A percentile compares a stretch with the other conserved stretches of the same genome.
These are phyloP conservation scores for Gliomastix tumulicola DNA, from an alignment of 2,329 filamentous ascomycete genomes.

Conservation along the genomic window DNA sequence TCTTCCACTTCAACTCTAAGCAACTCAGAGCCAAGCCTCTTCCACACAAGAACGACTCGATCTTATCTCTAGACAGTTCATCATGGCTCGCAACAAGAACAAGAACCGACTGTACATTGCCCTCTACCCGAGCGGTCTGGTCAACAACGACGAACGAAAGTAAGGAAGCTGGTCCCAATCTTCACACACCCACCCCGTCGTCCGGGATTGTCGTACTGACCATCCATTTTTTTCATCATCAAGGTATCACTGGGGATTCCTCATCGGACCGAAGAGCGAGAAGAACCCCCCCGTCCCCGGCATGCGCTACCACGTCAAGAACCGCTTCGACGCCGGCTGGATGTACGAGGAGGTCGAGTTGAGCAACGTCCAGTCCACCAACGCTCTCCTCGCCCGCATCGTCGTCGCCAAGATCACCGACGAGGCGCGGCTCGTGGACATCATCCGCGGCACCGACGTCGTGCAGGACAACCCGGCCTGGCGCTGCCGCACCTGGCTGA, in stretches of 20 bases:
- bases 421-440: slow-evolving; percentile 18
- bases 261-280: slow-evolving; percentile 21
- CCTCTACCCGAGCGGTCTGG: slow-evolving; percentile 17
- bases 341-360: slow-evolving; percentile 49
- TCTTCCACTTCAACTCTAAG: no score
- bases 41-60: no score
- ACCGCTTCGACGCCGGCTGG: slow-evolving; percentile 44
- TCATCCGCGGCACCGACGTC: slow-evolving; percentile 22
- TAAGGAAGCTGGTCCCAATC: slow-evolving; percentile 7
- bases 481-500: slow-evolving; percentile 31
- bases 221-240: background rate
- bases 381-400: slow-evolving; percentile 25
- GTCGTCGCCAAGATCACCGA: slow-evolving; percentile 30
- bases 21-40: no score
- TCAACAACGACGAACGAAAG: slow-evolving; percentile 13
- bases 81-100: slow-evolving; percentile 15
- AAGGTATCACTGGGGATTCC: slow-evolving; percentile 20
- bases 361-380: slow-evolving; percentile 11
- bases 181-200: background rate
- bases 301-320: slow-evolving; percentile 23
- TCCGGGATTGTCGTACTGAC: background rate
- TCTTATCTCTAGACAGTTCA: no score
- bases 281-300: slow-evolving; percentile 11
- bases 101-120: slow-evolving; percentile 23
- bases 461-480: slow-evolving; percentile 24